Evolutionary conservation across 768 basidiomycete species (phyloP), one percentile per base, ranked within the genome.

Genomic region (Suillus brevipes): DNA sequence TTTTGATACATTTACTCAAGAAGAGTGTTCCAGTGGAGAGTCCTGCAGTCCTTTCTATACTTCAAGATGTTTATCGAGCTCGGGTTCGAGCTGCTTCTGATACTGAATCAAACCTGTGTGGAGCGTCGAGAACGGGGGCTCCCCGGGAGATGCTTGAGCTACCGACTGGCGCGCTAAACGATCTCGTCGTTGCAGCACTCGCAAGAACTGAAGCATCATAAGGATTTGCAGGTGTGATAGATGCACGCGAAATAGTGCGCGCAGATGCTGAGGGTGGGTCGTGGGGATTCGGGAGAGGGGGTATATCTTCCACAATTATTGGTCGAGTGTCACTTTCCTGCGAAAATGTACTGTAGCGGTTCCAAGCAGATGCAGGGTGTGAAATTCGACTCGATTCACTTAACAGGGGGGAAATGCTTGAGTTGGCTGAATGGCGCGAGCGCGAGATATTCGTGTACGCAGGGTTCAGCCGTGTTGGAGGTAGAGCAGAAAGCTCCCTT

Each of bases 161-260:
- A 2, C 82, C 95, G 4, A 88, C 88, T 3, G 94, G 95, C 3
- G 93, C 94, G 0, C 94, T 96, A 74, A 96, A 96, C 71, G 78
- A 86, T 23, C 25, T 38, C 36, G 14, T 37, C 28, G 36, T 52
- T 43, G 62, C 53, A 47, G 56, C 37, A 45, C 23, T 49, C 6
- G 31, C 7, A n/a, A 28, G 37, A 37, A 36, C n/a, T 25, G 63
- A 36, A 49, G 57, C n/a, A 25, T 47, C 3, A 23, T 23, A 37
- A 37, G n/a, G 10, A 37, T 20, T 31, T 31, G 34, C 8, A 45
- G 42, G 42, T 16, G 43, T 18, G 16, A 47, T 43, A 42, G 40
- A 64, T 36, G 37, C 47, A n/a, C 47, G 36, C 18, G 65, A 53
- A 60, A 40, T 47, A 14, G 62, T 36, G 16, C 38, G 55, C 8